Evolutionary conservation across 208 protist genomes (phyloP), one percentile per base, ranked within the genome.

Genomic region (Leishmania amazonensis): DNA sequence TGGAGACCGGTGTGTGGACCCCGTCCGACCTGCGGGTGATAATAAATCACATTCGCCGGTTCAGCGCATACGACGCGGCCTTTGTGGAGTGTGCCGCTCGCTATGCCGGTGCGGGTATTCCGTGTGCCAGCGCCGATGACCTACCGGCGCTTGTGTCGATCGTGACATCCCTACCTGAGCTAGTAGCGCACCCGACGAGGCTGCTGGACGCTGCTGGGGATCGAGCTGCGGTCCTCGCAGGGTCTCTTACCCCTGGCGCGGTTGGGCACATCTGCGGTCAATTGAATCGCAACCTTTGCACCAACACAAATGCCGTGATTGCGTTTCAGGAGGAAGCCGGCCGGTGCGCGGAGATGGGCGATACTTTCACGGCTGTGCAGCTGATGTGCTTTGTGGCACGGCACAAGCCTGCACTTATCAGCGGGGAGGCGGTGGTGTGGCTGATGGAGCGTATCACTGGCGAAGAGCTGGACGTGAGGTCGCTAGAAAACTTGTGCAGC

Each of bases 381-480:
- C 76, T 91, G 19, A 89, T 97, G 62, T 82, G 71, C 49, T 96
- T 96, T 74, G 77, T 96, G 19, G 86, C 81, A 45, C 87, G 90
- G 21, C 93, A 96, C 60, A 87, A 93, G n/a, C 78, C 79, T 42
- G 72, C 87, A 76, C 76, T 82, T 53, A 86, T 95, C 64, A 87
- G 80, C 75, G 72, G 83, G 15, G 91, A 94, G 78, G 85, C 84
- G 28, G 67, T 96, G 15, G 87, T 91, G 75, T 95, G 90, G 77
- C 79, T 96, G 75, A 82, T 91, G 64, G 93, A 96, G 88, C 88
- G 90, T n/a, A 47, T 97, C 8, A 75, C 90, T 28, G 88, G 88
- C 42, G 88, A 89, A 42, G 79, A 86, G 58, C 77, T 96, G 24
- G 94, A 97, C 76, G 81, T 83, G 54, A 79, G 88, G 38, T 90